Evolutionary conservation across 148 eudicot genomes (phyloP).

Genomic region (Rhododendron kiyosumense): DNA sequence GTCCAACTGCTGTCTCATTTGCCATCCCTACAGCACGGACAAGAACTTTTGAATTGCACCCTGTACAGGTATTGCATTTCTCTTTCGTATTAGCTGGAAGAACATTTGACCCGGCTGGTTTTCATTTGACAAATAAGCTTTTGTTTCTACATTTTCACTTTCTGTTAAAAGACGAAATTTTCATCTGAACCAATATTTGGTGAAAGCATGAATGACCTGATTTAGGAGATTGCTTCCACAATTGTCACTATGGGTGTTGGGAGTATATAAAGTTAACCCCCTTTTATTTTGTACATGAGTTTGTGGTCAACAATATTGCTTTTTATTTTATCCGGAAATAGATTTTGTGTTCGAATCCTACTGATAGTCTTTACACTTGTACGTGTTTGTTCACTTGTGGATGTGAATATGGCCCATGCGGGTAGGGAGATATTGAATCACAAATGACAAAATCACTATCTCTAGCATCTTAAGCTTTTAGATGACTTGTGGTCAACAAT

Average conservation of each 20-base stretch:
- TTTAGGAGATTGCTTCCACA: not conserved
- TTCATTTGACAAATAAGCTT: not conserved
- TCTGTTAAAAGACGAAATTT: not conserved
- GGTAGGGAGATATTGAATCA: not conserved
- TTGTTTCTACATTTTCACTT: not conserved
- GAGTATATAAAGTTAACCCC: not conserved
- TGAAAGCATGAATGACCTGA: not conserved
- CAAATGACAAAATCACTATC: not conserved
- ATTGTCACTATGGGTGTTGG: not conserved
- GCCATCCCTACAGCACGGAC: conserved; percentile 39
- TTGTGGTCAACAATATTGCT: not conserved
- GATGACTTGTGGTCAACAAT: not conserved
- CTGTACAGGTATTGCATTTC: conserved; percentile 54
- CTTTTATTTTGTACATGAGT: not conserved
- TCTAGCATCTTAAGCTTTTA: not conserved
- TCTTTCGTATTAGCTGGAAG: not conserved
- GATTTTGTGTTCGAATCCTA: not conserved
- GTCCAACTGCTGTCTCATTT: conserved; percentile 51
- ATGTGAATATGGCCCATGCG: not conserved
- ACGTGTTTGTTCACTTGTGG: not conserved
- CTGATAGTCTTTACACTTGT: not conserved
- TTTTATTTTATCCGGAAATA: not conserved
- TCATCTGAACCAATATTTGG: not conserved
- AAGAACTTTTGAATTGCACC: conserved; percentile 62
- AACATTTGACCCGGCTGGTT: not conserved